phyloP scores from a whole-genome alignment of 2,329 filamentous ascomycete genomes.

The Penicillium italicum region DNA sequence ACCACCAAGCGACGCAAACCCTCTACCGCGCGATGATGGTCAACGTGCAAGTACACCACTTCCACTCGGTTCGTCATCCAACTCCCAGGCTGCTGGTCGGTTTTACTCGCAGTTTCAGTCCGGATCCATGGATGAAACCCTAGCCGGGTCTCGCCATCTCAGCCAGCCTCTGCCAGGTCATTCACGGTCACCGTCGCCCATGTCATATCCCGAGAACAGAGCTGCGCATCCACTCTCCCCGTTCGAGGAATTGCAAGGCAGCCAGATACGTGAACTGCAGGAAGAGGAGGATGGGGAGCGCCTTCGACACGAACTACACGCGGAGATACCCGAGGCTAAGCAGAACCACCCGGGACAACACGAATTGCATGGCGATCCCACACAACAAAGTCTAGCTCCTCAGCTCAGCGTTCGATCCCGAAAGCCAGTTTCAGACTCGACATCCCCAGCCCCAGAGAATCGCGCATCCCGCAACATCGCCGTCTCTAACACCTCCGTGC shows the following conservation, averaged over 20 bases:
- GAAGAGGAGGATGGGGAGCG: background rate
- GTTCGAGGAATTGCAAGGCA: background rate
- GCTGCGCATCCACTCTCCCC: background rate
- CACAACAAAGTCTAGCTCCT: background rate
- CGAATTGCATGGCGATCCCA: background rate
- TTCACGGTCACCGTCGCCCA: background rate
- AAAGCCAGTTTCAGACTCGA: slow-evolving; percentile 3
- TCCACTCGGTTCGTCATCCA: slow-evolving; percentile 1
- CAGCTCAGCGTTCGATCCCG: slow-evolving; percentile 9
- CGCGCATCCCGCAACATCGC: background rate
- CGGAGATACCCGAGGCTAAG: background rate
- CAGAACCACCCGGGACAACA: background rate
- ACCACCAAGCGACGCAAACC: background rate
- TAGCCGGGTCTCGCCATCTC: slow-evolving; percentile 3
- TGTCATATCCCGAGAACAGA: slow-evolving; percentile 5
- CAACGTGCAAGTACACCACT: slow-evolving; percentile 11
- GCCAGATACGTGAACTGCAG: background rate
- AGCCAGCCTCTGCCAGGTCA: slow-evolving; percentile 5
- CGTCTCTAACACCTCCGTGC: slow-evolving; percentile 10
- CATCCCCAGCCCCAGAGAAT: background rate
- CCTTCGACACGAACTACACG: background rate
- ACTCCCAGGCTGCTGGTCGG: slow-evolving; percentile 6
- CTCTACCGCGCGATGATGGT: background rate
- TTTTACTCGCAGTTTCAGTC: slow-evolving; percentile 19
- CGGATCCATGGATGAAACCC: background rate